Evolutionary conservation across 441 rosid genomes (phyloP).

Genomic region (Macaranga tanarius): DNA sequence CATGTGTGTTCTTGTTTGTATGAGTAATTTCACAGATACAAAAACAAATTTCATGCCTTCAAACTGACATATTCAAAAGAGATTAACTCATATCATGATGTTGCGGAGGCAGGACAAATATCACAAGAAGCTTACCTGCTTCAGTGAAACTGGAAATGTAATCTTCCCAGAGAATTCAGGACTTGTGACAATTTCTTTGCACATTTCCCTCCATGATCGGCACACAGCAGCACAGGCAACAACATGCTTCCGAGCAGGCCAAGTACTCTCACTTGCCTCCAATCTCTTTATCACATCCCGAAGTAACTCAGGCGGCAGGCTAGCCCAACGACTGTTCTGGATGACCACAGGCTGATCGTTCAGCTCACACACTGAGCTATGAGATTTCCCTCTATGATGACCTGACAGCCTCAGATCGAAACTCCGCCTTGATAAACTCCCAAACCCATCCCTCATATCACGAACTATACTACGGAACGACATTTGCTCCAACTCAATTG

Average conservation of each 20-base stretch:
- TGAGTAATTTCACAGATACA: background rate
- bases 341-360: constrained; percentile 56
- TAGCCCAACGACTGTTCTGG: constrained; percentile 83
- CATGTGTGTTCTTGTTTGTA: background rate
- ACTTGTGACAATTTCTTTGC: constrained; percentile 80
- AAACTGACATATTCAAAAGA: background rate
- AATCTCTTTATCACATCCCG: constrained; percentile 88
- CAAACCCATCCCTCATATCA: constrained; percentile 88
- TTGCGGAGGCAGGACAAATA: no score
- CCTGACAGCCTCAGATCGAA: constrained; percentile 78
- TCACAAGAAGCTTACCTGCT: constrained; percentile 58
- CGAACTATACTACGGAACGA: constrained; percentile 93
- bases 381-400: constrained; percentile 67
- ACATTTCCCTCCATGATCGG: constrained; percentile 94
- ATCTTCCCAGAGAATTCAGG: constrained; percentile 88
- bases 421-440: constrained; percentile 84
- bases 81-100: background rate
- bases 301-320: constrained; percentile 88
- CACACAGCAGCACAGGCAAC: constrained; percentile 96
- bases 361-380: constrained; percentile 68
- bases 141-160: constrained; percentile 92
- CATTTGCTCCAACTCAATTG: constrained; percentile 43
- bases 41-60: constrained; percentile 9
- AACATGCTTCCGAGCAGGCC: constrained; percentile 93
- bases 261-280: constrained; percentile 81